Evolutionary conservation across 225 moss, liverwort and hornwort genomes (phyloP).

Genomic region (Physcomitrium patens): DNA sequence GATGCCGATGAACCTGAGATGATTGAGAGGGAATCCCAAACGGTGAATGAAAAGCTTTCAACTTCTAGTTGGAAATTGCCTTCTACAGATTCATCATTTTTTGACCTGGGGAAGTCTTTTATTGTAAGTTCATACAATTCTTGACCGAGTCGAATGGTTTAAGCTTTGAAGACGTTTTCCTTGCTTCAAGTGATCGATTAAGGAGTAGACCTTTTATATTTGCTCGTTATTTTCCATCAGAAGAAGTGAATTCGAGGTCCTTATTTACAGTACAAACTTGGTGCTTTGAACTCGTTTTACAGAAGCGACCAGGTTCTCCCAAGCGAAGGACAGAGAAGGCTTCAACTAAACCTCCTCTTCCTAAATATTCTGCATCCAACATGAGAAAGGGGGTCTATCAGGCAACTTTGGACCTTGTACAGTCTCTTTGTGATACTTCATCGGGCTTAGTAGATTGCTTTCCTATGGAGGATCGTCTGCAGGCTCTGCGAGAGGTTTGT

Average conservation of each 20-base stretch:
- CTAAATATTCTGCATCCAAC: conserved; percentile 79
- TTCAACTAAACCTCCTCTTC: conserved; percentile 87
- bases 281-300: conserved; percentile 6
- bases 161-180: not conserved
- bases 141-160: conserved; percentile 20
- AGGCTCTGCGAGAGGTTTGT: conserved; percentile 86
- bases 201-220: conserved; percentile 14
- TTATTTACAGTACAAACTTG: too few relatives aligned
- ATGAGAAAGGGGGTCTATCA: conserved; percentile 98
- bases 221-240: conserved; percentile 10
- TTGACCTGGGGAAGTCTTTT: conserved; percentile 70
- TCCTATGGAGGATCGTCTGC: conserved; percentile 97
- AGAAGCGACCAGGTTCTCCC: conserved; percentile 82
- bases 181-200: conserved; percentile 25
- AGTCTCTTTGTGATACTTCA: conserved; percentile 94
- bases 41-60: conserved; percentile 50
- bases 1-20: conserved; percentile 53
- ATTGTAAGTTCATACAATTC: conserved; percentile 53
- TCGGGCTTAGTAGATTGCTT: conserved; percentile 91
- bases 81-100: conserved; percentile 67
- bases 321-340: conserved; percentile 70
- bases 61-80: conserved; percentile 62
- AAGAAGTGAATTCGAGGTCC: not conserved
- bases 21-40: conserved; percentile 46
- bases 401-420: conserved; percentile 93